These are phyloP conservation scores for Rhodotorula sp. DNA, from an alignment of 1,284 basidiomycete genomes.

Conservation along the genomic window DNA sequence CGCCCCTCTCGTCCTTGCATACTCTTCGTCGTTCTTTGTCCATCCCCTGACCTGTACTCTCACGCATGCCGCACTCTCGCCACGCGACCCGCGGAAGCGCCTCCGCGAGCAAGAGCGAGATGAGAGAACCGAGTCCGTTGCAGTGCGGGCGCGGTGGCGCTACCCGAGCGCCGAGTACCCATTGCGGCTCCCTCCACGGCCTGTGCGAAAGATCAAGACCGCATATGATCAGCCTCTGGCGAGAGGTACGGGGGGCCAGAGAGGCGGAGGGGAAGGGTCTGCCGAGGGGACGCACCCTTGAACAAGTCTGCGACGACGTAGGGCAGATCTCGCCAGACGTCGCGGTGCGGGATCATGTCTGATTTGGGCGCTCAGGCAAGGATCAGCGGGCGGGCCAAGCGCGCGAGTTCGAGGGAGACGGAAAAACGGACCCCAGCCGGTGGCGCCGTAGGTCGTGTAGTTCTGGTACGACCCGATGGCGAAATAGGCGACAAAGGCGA, in stretches of 20 bases:
- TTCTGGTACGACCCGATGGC: constrained; percentile 76
- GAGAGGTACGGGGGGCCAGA: too few relatives aligned
- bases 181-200: constrained; percentile 19
- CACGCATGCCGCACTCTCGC: too few relatives aligned
- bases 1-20: too few relatives aligned
- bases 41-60: too few relatives aligned
- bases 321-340: constrained; percentile 71
- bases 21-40: too few relatives aligned
- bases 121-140: too few relatives aligned
- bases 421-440: constrained; percentile 57
- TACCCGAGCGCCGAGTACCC: constrained; percentile 30
- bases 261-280: background rate
- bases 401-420: background rate
- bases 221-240: too few relatives aligned
- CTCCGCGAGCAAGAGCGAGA: background rate
- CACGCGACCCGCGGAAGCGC: too few relatives aligned
- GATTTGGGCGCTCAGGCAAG: too few relatives aligned
- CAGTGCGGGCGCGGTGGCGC: background rate
- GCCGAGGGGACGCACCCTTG: constrained; percentile 20
- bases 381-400: background rate
- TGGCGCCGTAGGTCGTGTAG: constrained; percentile 76
- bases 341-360: constrained; percentile 68
- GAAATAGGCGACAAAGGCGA: constrained; percentile 69
- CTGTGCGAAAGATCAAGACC: background rate
- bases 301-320: constrained; percentile 72